Conservation (phyloP, 352 stramenopile genomes). For the Phytophthora podocarpi region DNA sequence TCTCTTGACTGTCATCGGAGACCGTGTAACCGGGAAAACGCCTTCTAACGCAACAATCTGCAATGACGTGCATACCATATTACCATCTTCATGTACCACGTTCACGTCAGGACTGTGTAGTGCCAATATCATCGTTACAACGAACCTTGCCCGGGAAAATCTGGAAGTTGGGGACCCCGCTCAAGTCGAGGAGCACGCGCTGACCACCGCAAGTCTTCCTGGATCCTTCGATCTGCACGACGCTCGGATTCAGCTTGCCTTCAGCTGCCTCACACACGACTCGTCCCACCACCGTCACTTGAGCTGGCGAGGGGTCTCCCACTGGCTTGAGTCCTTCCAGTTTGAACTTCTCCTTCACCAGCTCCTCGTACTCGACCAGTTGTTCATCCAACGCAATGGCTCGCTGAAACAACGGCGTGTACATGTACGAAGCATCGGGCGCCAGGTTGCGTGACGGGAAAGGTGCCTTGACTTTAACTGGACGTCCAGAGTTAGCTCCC, state of each 20-base stretch:
- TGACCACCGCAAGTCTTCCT: constrained; percentile 84
- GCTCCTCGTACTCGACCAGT: constrained; percentile 76
- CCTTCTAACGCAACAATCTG: constrained; percentile 86
- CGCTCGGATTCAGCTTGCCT: constrained; percentile 83
- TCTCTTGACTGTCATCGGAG: constrained; percentile 75
- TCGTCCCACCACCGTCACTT: constrained; percentile 78
- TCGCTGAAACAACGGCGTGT: constrained; percentile 80
- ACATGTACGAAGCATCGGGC: constrained; percentile 78
- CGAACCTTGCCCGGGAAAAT: constrained; percentile 84
- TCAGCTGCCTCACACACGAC: constrained; percentile 87
- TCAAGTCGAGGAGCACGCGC: constrained; percentile 79
- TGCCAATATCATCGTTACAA: not conserved
- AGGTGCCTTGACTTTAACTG: constrained; percentile 37
- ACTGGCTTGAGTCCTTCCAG: constrained; percentile 69
- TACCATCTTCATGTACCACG: constrained; percentile 3
- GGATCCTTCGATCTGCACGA: constrained; percentile 83
- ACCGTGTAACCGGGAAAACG: constrained; percentile 69
- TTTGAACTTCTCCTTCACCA: constrained; percentile 68
- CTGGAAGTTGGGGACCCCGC: constrained; percentile 68
- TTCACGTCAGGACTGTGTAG: not conserved
- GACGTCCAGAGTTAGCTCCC: constrained; percentile 7
- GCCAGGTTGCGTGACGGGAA: constrained; percentile 71
- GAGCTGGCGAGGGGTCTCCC: constrained; percentile 73
- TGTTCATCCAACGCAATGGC: constrained; percentile 80
- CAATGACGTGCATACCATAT: not conserved